Conservation (phyloP, 169 alveolate genomes). For the Hepatocystis sp. region DNA sequence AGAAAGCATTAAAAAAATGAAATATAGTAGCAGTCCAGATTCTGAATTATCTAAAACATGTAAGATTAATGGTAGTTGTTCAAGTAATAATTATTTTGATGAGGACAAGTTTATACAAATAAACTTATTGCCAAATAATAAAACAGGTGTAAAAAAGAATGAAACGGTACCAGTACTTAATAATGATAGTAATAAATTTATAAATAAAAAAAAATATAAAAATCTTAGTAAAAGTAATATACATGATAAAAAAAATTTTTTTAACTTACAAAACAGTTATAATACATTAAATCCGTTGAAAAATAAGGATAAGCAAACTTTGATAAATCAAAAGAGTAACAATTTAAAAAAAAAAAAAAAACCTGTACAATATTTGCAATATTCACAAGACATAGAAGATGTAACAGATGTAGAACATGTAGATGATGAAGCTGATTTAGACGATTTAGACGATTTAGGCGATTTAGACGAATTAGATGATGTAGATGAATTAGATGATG, state of each 20-base stretch:
- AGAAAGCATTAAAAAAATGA: background rate
- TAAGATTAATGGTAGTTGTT: background rate
- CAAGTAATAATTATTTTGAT: conserved; percentile 37
- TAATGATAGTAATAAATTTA: background rate
- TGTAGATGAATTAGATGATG: background rate
- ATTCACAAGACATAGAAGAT: background rate
- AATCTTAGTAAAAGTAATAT: background rate
- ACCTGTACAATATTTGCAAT: background rate
- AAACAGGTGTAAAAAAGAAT: background rate
- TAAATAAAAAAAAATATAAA: background rate
- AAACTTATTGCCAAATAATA: conserved; percentile 22
- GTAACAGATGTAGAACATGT: background rate
- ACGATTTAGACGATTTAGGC: background rate
- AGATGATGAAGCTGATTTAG: background rate
- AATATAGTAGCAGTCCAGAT: background rate
- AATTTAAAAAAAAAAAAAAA: no score
- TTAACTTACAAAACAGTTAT: no score
- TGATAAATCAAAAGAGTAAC: background rate
- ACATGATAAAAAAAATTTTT: background rate
- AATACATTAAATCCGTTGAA: background rate
- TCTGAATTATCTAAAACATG: background rate
- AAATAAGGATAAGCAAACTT: no score
- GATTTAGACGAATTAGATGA: background rate
- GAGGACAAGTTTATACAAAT: conserved; percentile 26
- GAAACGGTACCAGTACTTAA: background rate